These are phyloP conservation scores for Cardamine resedifolia DNA, from an alignment of 345 rosid species.

Conservation along the genomic window DNA sequence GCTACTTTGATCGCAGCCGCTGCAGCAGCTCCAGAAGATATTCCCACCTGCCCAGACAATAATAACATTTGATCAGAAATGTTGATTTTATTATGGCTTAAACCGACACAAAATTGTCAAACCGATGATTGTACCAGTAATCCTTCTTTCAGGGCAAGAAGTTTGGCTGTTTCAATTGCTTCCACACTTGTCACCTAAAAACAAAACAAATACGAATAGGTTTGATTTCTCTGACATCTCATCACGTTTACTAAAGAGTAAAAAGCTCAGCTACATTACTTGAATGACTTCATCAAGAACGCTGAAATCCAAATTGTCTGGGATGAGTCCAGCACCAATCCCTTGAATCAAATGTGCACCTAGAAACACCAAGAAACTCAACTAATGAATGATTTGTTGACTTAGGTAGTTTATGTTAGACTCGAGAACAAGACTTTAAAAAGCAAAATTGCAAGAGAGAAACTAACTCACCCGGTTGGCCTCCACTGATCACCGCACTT, in stretches of 20 bases:
- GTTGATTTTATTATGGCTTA: neutral
- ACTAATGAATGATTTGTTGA: neutral
- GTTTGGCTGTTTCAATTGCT: slow-evolving; percentile 54
- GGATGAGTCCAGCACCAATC: slow-evolving; percentile 46
- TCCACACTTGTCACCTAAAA: slow-evolving; percentile 50
- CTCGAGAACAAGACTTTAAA: neutral
- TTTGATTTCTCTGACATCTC: slow-evolving; percentile 9
- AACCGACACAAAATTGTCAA: neutral
- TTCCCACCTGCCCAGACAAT: slow-evolving; percentile 51
- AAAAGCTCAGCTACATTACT: slow-evolving; percentile 34
- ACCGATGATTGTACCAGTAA: slow-evolving; percentile 44
- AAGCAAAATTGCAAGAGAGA: neutral
- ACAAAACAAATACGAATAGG: too few species aligned
- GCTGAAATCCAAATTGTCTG: slow-evolving; percentile 41
- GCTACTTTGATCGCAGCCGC: slow-evolving; percentile 64
- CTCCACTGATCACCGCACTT: slow-evolving; percentile 41
- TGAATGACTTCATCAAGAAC: slow-evolving; percentile 45
- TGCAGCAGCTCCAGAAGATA: slow-evolving; percentile 76
- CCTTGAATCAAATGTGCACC: slow-evolving; percentile 54
- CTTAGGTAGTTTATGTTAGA: neutral
- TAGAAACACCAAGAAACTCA: slow-evolving; percentile 27
- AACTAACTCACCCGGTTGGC: slow-evolving; percentile 30
- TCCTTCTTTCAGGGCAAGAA: slow-evolving; percentile 61
- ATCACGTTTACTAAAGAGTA: neutral
- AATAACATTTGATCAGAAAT: neutral